Evolutionary conservation across 1,139 yeast genomes (phyloP).

Genomic region (Meyerozyma smithsonii): DNA sequence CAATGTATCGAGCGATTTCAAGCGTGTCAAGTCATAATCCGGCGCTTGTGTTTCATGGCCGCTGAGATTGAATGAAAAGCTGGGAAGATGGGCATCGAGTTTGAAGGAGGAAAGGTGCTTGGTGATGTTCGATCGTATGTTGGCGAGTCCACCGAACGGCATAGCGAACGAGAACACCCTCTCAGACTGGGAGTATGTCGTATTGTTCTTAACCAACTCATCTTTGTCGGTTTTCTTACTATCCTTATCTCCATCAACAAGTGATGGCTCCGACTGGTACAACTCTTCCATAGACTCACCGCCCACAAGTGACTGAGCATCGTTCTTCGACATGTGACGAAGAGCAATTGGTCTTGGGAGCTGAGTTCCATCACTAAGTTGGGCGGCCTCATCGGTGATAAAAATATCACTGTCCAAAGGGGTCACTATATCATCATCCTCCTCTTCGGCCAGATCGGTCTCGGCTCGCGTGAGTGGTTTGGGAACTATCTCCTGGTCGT

Average conservation of each 20-base stretch:
- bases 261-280: constrained; percentile 6
- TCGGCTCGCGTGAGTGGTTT: too few species aligned
- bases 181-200: constrained; percentile 12
- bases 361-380: too few species aligned
- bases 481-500: too few species aligned
- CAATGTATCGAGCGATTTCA: constrained; percentile 53
- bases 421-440: not conserved
- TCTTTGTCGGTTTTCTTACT: constrained; percentile 2
- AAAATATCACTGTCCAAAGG: not conserved
- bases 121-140: constrained; percentile 21
- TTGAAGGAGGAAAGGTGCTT: constrained; percentile 20
- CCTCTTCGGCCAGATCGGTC: not conserved
- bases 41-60: constrained; percentile 14
- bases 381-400: not conserved
- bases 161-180: constrained; percentile 40
- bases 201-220: not conserved
- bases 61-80: constrained; percentile 12
- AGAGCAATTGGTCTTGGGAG: too few species aligned
- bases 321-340: constrained; percentile 20
- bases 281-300: constrained; percentile 24
- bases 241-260: constrained; percentile 1
- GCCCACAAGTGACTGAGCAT: constrained; percentile 39
- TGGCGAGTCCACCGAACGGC: constrained; percentile 33
- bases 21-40: constrained; percentile 45
- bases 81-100: constrained; percentile 20